These are phyloP conservation scores for Lentithecium fluviatile DNA, from an alignment of 495 filamentous ascomycete genomes.

Conservation along the genomic window DNA sequence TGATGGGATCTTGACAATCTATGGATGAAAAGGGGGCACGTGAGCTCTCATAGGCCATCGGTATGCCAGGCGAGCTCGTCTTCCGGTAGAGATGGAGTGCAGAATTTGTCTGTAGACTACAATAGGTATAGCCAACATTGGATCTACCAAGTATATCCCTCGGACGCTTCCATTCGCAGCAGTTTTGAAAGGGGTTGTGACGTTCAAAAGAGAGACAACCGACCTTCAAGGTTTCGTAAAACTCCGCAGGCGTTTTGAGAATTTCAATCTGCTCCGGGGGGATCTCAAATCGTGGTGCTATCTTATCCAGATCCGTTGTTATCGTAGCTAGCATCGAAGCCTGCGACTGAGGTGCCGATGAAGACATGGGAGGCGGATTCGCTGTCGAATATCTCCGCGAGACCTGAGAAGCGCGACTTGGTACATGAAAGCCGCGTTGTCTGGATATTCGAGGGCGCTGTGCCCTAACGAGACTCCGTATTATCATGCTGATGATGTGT, in stretches of 20 bases:
- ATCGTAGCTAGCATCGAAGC: constrained; percentile 62
- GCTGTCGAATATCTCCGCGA: constrained; percentile 36
- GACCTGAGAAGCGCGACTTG: constrained; percentile 3
- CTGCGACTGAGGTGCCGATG: constrained; percentile 36
- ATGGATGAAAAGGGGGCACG: no score
- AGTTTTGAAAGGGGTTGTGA: no score
- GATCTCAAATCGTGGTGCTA: constrained; percentile 86
- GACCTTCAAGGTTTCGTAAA: constrained; percentile 88
- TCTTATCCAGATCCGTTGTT: constrained; percentile 77
- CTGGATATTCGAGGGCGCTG: constrained; percentile 6
- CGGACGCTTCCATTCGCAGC: no score
- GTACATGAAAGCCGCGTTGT: background rate
- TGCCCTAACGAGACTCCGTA: constrained; percentile 30
- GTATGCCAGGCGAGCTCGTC: no score
- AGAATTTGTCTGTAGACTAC: no score
- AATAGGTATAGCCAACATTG: no score
- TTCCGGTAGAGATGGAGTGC: no score
- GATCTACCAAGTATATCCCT: no score
- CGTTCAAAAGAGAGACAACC: constrained; percentile 17
- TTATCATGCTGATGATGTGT: constrained; percentile 35
- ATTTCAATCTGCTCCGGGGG: constrained; percentile 77
- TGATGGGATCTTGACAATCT: background rate
- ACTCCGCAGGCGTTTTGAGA: constrained; percentile 72
- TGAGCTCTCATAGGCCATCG: no score
- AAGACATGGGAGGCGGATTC: constrained; percentile 23